phyloP scores from a whole-genome alignment of 305 asterid genomes.

The Fraxinus ornus region DNA sequence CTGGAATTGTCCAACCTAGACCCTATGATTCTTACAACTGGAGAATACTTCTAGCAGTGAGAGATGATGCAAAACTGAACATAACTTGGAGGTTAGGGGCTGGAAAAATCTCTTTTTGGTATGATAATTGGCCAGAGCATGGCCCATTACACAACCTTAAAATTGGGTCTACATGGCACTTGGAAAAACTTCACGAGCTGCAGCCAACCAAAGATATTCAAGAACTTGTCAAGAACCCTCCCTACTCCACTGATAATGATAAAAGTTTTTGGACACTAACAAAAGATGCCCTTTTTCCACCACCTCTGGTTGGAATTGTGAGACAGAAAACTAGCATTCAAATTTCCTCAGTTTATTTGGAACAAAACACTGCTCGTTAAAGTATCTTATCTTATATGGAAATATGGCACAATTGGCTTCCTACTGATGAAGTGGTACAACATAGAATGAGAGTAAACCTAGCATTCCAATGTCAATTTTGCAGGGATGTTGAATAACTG shows the following conservation, averaged over 20 bases:
- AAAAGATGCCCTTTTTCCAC: neutral
- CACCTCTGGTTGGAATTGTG: neutral
- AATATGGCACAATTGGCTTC: neutral
- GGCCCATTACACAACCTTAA: neutral
- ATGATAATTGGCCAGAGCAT: neutral
- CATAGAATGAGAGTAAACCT: neutral
- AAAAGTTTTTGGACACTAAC: neutral
- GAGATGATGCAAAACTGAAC: neutral
- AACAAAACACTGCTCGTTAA: neutral
- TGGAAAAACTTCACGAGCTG: neutral
- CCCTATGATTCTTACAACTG: neutral
- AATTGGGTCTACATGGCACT: neutral
- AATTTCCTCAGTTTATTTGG: neutral
- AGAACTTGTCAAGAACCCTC: neutral
- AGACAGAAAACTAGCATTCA: neutral
- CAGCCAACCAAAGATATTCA: neutral
- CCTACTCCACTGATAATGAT: neutral
- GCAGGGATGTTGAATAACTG: neutral
- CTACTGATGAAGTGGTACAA: neutral
- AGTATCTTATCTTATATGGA: no score
- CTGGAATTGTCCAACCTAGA: neutral
- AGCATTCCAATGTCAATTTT: neutral
- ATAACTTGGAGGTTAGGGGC: neutral
- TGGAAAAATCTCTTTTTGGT: neutral
- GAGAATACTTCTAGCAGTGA: neutral